These are phyloP conservation scores for Candida nanaspora DNA, from an alignment of 805 yeast genomes.

Conservation along the genomic window DNA sequence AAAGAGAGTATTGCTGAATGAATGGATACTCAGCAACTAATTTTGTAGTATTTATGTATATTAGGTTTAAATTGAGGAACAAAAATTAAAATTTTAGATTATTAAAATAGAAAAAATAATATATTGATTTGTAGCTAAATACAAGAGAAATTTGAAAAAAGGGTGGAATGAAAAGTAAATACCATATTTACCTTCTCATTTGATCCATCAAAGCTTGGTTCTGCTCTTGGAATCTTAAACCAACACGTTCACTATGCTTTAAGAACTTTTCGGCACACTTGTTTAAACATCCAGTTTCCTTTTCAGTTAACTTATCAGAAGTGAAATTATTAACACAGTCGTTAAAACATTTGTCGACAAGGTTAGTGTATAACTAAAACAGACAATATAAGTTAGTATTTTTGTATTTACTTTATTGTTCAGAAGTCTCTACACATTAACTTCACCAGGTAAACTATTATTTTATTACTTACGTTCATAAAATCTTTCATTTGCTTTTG, in stretches of 20 bases:
- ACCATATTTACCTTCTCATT: conserved; percentile 29
- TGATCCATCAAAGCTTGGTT: conserved; percentile 71
- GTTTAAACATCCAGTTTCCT: conserved; percentile 80
- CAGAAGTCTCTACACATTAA: background rate
- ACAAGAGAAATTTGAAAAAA: conserved; percentile 3
- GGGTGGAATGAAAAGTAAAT: conserved; percentile 1
- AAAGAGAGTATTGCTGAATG: conserved; percentile 30
- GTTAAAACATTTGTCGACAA: conserved; percentile 93
- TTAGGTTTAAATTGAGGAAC: too few species aligned
- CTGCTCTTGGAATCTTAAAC: conserved; percentile 98
- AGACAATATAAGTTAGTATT: conserved; percentile 3
- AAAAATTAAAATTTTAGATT: too few species aligned
- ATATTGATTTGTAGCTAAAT: conserved; percentile 5
- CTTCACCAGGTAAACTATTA: background rate
- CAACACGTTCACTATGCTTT: conserved; percentile 97
- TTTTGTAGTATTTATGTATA: background rate
- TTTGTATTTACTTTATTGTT: too few species aligned
- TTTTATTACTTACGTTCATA: conserved; percentile 60
- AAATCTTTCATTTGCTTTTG: conserved; percentile 98
- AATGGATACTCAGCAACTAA: background rate
- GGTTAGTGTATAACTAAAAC: conserved; percentile 65
- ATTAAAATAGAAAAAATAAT: background rate
- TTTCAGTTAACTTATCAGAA: conserved; percentile 74
- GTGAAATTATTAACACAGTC: conserved; percentile 99
- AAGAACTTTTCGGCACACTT: conserved; percentile 96